These are phyloP conservation scores for Platanus orientalis DNA, from an alignment of 164 flowering plant species.

Conservation along the genomic window DNA sequence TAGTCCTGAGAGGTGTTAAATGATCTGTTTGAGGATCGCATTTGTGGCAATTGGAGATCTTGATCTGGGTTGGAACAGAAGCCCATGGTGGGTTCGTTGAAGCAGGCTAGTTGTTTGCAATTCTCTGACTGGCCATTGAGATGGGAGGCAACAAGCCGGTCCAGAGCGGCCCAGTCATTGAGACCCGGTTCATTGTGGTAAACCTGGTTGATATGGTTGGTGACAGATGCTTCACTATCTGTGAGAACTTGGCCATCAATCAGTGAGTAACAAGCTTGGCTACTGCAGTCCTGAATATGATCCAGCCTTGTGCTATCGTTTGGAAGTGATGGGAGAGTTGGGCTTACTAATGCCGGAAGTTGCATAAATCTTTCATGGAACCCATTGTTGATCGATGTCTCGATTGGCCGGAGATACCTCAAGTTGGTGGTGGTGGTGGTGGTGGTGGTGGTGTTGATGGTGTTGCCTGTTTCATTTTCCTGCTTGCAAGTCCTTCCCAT, in stretches of 20 bases:
- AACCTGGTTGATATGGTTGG: slow-evolving; percentile 4
- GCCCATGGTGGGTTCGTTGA: slow-evolving; percentile 23
- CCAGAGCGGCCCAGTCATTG: slow-evolving; percentile 53
- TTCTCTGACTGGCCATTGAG: slow-evolving; percentile 45
- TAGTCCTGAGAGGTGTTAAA: slow-evolving; percentile 24
- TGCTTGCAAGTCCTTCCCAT: slow-evolving; percentile 67
- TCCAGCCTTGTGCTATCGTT: slow-evolving; percentile 13
- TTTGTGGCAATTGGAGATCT: slow-evolving; percentile 24
- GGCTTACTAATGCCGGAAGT: slow-evolving; percentile 53
- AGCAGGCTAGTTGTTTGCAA: slow-evolving; percentile 33
- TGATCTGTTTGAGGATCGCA: slow-evolving; percentile 17
- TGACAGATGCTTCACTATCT: slow-evolving; percentile 7
- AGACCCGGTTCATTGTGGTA: slow-evolving; percentile 12
- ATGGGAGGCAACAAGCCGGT: slow-evolving; percentile 57
- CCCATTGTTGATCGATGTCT: slow-evolving; percentile 6
- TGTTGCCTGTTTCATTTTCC: slow-evolving; percentile 36
- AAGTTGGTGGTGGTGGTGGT: slow-evolving; percentile 11
- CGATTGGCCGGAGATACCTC: slow-evolving; percentile 8
- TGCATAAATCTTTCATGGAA: slow-evolving; percentile 35
- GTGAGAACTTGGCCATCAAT: slow-evolving; percentile 10
- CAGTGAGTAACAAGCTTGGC: slow-evolving; percentile 19
- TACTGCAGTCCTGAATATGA: slow-evolving; percentile 14
- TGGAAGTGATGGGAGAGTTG: slow-evolving; percentile 21
- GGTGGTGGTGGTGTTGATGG: neutral
- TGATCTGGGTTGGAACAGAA: slow-evolving; percentile 26